Evolutionary conservation across 805 yeast genomes (phyloP), one percentile per base, ranked within the genome.

Genomic region (Pichia exigua): DNA sequence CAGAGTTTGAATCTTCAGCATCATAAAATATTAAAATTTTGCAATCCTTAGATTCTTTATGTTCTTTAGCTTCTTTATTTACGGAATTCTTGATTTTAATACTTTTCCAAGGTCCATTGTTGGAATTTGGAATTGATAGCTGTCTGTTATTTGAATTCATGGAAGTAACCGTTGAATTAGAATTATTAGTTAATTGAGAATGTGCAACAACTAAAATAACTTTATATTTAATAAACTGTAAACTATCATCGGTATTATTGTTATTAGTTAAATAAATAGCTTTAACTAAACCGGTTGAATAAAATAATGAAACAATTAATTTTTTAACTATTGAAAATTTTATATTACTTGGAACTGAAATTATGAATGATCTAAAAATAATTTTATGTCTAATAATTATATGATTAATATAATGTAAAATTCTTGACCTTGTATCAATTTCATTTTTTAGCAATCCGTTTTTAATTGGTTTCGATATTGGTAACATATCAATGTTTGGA

Each of bases 21-120:
- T 67, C 68, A 42, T 60, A 62, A 48, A 65, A 66, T 15, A 66
- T 53, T 22, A 67, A 46, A 69, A 67, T 62, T 47, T 64, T 67
- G 11, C 62, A 61, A 28, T 66, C 69, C 22, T 63, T 48, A 17
- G 62, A 65, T n/a, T 67, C 48, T 13, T 40, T 12, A 17, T 61
- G 65, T 15, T 67, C 48, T 13, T 40, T 12, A 18, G 21, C 24
- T 9, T 35, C 20, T 35, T 35, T 35, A n/a, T 35, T 35, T 6
- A 17, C 17, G 4, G 20, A 1, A 35, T n/a, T 35, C 1, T 35
- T 7, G 5, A 35, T 7, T 9, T 35, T 35, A n/a, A 55, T 39
- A 28, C 51, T 48, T 38, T 50, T 52, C 54, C 56, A 51, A 27
- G 56, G 54, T 8, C 53, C 54, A 45, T 12, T 22, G 24, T 10